Conservation (phyloP, 2,329 filamentous ascomycete genomes). For the Dendryphion nanum region DNA sequence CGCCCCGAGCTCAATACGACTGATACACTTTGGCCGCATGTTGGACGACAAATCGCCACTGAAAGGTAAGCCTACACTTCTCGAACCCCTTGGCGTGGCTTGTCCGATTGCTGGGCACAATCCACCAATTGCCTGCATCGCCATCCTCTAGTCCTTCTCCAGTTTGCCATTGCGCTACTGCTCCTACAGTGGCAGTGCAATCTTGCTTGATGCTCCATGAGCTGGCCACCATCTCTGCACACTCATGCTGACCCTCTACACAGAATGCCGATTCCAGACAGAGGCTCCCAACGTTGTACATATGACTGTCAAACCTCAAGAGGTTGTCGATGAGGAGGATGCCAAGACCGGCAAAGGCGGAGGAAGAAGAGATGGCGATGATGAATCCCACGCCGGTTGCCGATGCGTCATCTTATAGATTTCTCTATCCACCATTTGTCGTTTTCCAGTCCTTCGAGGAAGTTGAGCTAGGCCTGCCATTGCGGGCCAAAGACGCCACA, state of each 20-base stretch:
- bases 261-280: constrained; percentile 76
- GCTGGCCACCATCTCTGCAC: too few relatives aligned
- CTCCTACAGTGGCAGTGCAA: too few relatives aligned
- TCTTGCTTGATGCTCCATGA: too few relatives aligned
- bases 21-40: constrained; percentile 90
- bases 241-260: constrained; percentile 1
- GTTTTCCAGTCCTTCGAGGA: too few relatives aligned
- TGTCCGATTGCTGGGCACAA: constrained; percentile 14
- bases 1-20: constrained; percentile 81
- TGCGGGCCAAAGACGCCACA: too few relatives aligned
- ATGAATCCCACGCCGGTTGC: constrained; percentile 58
- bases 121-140: constrained; percentile 9
- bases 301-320: constrained; percentile 87
- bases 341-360: constrained; percentile 64
- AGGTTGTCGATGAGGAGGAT: constrained; percentile 76
- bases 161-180: too few relatives aligned
- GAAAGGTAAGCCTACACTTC: constrained; percentile 62
- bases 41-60: constrained; percentile 84
- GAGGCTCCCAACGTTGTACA: constrained; percentile 84
- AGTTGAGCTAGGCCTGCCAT: too few relatives aligned
- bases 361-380: constrained; percentile 52
- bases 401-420: constrained; percentile 66
- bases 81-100: constrained; percentile 18
- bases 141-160: neutral
- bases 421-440: too few relatives aligned